Conservation (phyloP, 2,329 filamentous ascomycete species). For the Pseudogymnoascus sp. region DNA sequence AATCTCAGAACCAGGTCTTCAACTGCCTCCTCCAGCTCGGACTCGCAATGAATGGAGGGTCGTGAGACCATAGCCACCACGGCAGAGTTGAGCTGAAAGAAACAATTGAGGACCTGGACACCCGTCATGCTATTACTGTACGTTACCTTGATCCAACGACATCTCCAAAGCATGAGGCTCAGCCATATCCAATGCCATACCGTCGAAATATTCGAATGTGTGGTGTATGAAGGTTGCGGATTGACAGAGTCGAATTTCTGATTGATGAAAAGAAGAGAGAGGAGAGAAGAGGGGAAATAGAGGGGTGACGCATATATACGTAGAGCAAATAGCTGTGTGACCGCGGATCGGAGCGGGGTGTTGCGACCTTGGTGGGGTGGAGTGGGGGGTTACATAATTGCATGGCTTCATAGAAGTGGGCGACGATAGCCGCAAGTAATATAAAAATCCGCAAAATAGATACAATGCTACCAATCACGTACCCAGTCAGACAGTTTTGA, state of each 20-base stretch:
- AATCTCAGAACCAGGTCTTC: conserved; percentile 55
- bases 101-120: conserved; percentile 21
- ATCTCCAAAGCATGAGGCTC: conserved; percentile 28
- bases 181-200: conserved; percentile 11
- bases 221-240: not conserved
- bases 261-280: not conserved
- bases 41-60: conserved; percentile 13
- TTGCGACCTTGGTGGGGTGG: conserved; percentile 1
- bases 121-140: conserved; percentile 35
- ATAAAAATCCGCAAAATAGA: not conserved
- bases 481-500: not conserved
- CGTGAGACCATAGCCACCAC: conserved; percentile 12
- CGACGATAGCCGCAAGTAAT: conserved; percentile 1
- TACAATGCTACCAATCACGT: not conserved
- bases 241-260: not conserved
- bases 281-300: not conserved
- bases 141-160: conserved; percentile 37
- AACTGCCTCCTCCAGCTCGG: conserved; percentile 22
- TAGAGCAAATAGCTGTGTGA: not conserved
- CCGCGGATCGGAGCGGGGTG: conserved; percentile 5
- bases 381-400: conserved; percentile 8
- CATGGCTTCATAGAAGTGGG: not conserved
- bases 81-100: conserved; percentile 16
- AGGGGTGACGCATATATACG: conserved; percentile 1
- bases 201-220: not conserved